phyloP scores from a whole-genome alignment of 2,329 filamentous ascomycete species.

The Ilyonectria mors-panacis region DNA sequence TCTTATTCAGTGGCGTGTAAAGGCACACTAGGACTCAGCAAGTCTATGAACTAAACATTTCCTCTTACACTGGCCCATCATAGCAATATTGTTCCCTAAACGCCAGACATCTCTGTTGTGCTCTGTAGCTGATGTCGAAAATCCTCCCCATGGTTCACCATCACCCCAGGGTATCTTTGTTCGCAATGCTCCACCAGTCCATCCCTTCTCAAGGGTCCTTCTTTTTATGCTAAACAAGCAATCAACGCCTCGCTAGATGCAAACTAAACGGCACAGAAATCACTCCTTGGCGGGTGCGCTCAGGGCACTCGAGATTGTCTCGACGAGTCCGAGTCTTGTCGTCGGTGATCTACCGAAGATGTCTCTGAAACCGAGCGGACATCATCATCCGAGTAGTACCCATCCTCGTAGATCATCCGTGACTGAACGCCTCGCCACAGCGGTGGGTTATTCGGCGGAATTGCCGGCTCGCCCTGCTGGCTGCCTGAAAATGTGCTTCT shows the following conservation, averaged over 20 bases:
- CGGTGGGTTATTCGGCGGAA: conserved; percentile 55
- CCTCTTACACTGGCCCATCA: background rate
- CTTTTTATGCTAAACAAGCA: conserved; percentile 17
- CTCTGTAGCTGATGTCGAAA: background rate
- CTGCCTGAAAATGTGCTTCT: conserved; percentile 44
- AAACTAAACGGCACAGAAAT: conserved; percentile 44
- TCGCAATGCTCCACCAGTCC: conserved; percentile 10
- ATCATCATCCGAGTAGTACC: conserved; percentile 51
- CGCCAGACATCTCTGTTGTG: background rate
- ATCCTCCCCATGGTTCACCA: background rate
- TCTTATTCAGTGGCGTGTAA: background rate
- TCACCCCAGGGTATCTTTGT: conserved; percentile 18
- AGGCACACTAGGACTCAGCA: background rate
- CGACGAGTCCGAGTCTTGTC: conserved; percentile 47
- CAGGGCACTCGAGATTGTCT: conserved; percentile 36
- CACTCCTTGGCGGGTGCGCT: conserved; percentile 4
- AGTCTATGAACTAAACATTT: background rate
- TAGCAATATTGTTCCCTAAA: background rate
- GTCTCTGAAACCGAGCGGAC: conserved; percentile 49
- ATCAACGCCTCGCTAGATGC: conserved; percentile 49
- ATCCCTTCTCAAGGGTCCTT: background rate
- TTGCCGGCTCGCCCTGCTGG: conserved; percentile 43
- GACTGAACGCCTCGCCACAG: conserved; percentile 60
- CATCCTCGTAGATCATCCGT: conserved; percentile 52
- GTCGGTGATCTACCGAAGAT: conserved; percentile 47